A percentile compares a stretch with the other conserved stretches of the same genome.
phyloP scores from a whole-genome alignment of 1,284 basidiomycete species.

The Anthracocystis walkeri region DNA sequence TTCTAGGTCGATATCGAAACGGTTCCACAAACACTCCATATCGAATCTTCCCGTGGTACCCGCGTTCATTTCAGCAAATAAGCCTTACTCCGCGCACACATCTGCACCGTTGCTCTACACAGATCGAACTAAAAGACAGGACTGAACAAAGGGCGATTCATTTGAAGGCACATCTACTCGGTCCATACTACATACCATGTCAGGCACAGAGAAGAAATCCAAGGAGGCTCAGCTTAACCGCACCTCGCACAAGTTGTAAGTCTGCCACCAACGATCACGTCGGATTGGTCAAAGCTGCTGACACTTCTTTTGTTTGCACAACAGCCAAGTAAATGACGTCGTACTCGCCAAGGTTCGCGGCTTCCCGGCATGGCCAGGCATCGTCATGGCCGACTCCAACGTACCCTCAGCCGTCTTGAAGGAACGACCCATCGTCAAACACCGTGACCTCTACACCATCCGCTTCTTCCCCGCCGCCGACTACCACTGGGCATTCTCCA shows the following conservation, averaged over 20 bases:
- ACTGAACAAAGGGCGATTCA: not conserved
- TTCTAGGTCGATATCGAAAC: not conserved
- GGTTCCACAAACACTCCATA: not conserved
- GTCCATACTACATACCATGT: slow-evolving; percentile 16
- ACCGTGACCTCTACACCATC: slow-evolving; percentile 80
- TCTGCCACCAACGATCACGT: not conserved
- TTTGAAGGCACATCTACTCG: not conserved
- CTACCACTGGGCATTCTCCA: slow-evolving; percentile 85
- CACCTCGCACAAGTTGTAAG: slow-evolving; percentile 40
- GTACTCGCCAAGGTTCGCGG: slow-evolving; percentile 93
- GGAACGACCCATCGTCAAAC: slow-evolving; percentile 80
- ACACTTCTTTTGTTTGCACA: not conserved
- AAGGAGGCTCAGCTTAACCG: slow-evolving; percentile 47
- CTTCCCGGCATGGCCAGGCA: slow-evolving; percentile 90
- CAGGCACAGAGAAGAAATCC: slow-evolving; percentile 47
- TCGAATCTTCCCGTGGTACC: not conserved
- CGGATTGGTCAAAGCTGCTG: not conserved
- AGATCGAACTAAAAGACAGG: not conserved
- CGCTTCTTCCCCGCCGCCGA: slow-evolving; percentile 91
- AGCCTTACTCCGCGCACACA: not conserved
- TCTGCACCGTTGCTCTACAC: not conserved
- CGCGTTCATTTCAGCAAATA: not conserved
- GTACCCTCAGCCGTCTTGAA: slow-evolving; percentile 76
- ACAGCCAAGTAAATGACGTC: slow-evolving; percentile 75
- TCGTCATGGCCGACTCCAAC: slow-evolving; percentile 80